Conservation (phyloP, 148 eudicot species). For the Rhododendron henanense region DNA sequence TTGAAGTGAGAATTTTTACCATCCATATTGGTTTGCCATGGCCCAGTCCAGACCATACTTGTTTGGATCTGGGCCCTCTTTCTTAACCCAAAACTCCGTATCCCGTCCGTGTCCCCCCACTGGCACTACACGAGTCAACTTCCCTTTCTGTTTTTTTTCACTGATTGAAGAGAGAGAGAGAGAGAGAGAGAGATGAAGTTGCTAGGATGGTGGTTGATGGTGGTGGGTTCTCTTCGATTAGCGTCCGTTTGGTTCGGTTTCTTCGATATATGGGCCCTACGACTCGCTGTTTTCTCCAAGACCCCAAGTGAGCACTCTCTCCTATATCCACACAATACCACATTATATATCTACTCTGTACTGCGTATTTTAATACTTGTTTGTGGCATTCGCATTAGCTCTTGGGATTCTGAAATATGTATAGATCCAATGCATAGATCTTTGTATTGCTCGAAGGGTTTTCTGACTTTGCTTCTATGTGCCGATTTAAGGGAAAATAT, state of each 20-base stretch:
- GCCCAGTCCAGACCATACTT: background rate
- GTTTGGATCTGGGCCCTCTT: background rate
- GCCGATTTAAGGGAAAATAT: background rate
- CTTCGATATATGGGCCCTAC: conserved; percentile 95
- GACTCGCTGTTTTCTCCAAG: conserved; percentile 82
- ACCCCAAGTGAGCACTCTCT: conserved; percentile 44
- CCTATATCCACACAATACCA: background rate
- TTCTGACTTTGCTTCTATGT: background rate
- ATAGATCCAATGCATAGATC: conserved; percentile 1
- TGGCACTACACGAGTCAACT: background rate
- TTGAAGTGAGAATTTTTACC: too few relatives aligned
- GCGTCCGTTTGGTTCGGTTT: conserved; percentile 98
- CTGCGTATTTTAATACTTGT: background rate
- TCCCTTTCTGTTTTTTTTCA: background rate
- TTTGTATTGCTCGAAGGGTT: background rate
- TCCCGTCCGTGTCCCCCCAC: background rate
- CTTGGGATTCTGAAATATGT: background rate
- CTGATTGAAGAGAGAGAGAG: background rate
- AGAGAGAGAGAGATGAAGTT: conserved; percentile 48
- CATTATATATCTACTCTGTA: background rate
- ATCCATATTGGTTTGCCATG: background rate
- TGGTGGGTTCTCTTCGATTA: conserved; percentile 72
- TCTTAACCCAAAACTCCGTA: background rate
- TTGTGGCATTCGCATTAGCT: background rate
- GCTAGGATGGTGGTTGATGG: conserved; percentile 85